Percentiles rank a stretch among this genome's conserved stretches.
phyloP scores from a whole-genome alignment of 768 basidiomycete species.

The Termitomyces sp. region DNA sequence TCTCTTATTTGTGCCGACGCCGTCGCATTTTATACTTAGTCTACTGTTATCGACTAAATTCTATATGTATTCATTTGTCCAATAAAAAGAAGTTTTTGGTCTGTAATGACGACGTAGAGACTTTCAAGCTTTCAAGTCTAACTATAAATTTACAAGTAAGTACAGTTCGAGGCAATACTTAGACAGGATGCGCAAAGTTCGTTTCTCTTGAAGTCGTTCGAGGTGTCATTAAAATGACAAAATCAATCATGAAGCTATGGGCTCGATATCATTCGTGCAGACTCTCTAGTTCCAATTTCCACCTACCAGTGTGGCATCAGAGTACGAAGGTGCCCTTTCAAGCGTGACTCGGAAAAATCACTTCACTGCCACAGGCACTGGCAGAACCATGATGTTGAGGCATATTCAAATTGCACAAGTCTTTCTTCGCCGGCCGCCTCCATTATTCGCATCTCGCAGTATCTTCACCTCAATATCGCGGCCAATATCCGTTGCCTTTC shows the following conservation, averaged over 20 bases:
- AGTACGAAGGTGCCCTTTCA: no score
- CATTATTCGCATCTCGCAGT: constrained; percentile 1
- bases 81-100: no score
- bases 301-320: background rate
- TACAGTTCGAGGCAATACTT: no score
- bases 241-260: background rate
- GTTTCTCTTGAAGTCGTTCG: no score
- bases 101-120: no score
- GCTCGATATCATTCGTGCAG: background rate
- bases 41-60: no score
- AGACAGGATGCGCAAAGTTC: no score
- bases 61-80: no score
- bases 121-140: no score
- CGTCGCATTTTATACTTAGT: no score
- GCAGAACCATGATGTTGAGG: constrained; percentile 8
- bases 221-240: background rate
- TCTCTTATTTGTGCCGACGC: no score
- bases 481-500: background rate
- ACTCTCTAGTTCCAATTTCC: background rate
- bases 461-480: background rate
- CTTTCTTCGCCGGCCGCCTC: constrained; percentile 2
- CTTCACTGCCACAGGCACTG: constrained; percentile 8
- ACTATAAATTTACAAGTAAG: no score
- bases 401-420: constrained; percentile 5
- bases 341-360: background rate